phyloP scores from a whole-genome alignment of 306 rosid genomes.

The Cucurbita ficifolia region DNA sequence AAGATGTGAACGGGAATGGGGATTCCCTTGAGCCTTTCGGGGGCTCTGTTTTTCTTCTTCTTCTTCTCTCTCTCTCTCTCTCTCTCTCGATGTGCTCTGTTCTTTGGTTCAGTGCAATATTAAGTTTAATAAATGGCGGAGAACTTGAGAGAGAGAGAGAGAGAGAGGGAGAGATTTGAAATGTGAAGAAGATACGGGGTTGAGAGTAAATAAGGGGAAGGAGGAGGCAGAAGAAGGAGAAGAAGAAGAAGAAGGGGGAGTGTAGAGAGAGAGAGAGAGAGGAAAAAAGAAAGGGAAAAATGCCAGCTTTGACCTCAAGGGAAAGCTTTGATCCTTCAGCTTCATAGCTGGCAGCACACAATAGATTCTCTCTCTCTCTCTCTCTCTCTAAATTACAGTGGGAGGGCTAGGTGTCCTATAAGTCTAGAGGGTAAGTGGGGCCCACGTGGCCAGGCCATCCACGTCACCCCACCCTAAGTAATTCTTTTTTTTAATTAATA shows the following conservation, averaged over 20 bases:
- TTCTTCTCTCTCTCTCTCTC: not conserved
- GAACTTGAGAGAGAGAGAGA: not conserved
- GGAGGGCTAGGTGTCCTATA: constrained; percentile 11
- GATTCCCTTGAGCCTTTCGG: not conserved
- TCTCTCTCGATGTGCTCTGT: constrained; percentile 15
- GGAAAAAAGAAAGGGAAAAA: not conserved
- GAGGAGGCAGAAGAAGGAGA: constrained; percentile 7
- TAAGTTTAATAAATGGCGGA: not conserved
- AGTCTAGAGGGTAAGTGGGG: not conserved
- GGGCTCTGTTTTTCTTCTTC: not conserved
- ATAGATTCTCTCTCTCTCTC: constrained; percentile 23
- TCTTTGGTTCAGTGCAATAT: not conserved
- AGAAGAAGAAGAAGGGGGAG: constrained; percentile 11
- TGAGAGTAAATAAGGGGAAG: constrained; percentile 5
- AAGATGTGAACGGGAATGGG: not conserved
- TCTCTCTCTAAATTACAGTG: not conserved
- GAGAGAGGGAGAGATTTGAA: constrained; percentile 20
- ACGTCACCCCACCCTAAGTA: not conserved
- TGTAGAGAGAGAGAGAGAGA: not conserved
- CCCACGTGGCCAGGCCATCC: not conserved
- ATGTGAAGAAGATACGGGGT: constrained; percentile 10
- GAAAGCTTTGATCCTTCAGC: constrained; percentile 65
- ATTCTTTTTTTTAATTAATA: not conserved
- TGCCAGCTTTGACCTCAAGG: constrained; percentile 64
- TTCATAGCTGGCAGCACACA: constrained; percentile 75